Evolutionary conservation across 176 grass and related monocot genomes (phyloP).

Genomic region (Miscanthus lutarioriparius): DNA sequence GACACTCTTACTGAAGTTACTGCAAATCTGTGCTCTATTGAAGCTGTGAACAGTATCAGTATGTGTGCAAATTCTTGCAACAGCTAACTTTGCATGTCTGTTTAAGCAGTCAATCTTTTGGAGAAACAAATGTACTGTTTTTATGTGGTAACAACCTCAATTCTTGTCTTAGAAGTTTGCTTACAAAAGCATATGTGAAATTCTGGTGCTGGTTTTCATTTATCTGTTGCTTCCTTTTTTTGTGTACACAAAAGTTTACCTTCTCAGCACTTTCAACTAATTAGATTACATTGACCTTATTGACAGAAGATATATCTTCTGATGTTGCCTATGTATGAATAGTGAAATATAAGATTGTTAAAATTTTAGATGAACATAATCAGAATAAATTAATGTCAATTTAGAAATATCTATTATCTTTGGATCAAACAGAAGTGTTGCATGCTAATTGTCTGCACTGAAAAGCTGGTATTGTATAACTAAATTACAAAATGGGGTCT

Average conservation of each 20-base stretch:
- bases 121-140: no score
- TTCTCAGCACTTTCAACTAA: not conserved
- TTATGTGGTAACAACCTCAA: no score
- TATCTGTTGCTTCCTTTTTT: not conserved
- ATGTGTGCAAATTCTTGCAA: not conserved
- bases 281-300: not conserved
- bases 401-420: no score
- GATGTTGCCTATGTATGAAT: not conserved
- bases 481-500: no score
- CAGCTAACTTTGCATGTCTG: not conserved
- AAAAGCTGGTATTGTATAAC: no score
- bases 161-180: not conserved
- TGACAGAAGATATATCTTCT: not conserved
- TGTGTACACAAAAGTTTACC: not conserved
- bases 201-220: not conserved
- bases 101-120: not conserved
- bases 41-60: not conserved
- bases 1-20: not conserved
- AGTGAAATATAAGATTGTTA: not conserved
- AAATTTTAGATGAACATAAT: no score
- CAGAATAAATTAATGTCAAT: no score
- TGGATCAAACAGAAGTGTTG: no score
- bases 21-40: not conserved
- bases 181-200: not conserved
- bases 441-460: no score